Evolutionary conservation across 257 asterid species (phyloP).

Genomic region (Ajuga chamaepitys): DNA sequence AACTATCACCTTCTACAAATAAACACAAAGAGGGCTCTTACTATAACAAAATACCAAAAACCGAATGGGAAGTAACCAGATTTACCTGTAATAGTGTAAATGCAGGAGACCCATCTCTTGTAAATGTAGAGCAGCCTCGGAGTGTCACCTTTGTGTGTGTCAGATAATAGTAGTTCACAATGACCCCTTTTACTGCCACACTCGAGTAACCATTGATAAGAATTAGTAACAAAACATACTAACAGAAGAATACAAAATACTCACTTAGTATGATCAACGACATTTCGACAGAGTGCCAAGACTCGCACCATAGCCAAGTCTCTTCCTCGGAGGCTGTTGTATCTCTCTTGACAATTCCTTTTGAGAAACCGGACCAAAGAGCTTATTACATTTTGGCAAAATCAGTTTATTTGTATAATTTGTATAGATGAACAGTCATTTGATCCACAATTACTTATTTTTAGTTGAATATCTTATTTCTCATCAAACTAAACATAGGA

Average conservation of each 20-base stretch:
- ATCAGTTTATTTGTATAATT: too few relatives aligned
- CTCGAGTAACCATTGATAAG: neutral
- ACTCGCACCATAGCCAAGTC: slow-evolving; percentile 81
- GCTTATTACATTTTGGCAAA: neutral
- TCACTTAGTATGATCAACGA: slow-evolving; percentile 66
- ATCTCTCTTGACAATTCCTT: slow-evolving; percentile 71
- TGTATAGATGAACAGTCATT: too few relatives aligned
- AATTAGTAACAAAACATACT: neutral
- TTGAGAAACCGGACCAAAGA: slow-evolving; percentile 6
- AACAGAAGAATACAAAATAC: neutral
- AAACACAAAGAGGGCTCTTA: neutral
- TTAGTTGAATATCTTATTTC: too few relatives aligned
- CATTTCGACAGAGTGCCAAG: slow-evolving; percentile 64
- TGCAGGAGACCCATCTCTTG: slow-evolving; percentile 82
- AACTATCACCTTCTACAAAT: slow-evolving; percentile 39
- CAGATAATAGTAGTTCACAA: slow-evolving; percentile 64
- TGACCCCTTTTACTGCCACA: slow-evolving; percentile 37
- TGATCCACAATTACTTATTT: too few relatives aligned
- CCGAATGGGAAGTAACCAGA: neutral
- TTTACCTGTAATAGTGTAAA: slow-evolving; percentile 61
- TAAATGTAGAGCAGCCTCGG: slow-evolving; percentile 73
- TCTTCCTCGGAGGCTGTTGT: slow-evolving; percentile 70
- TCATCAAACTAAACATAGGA: too few relatives aligned
- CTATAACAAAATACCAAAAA: neutral
- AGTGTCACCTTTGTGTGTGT: slow-evolving; percentile 72